Evolutionary conservation across 1,284 basidiomycete species (phyloP), one percentile per base, ranked within the genome.

Genomic region (Ustilago vetiveriae): DNA sequence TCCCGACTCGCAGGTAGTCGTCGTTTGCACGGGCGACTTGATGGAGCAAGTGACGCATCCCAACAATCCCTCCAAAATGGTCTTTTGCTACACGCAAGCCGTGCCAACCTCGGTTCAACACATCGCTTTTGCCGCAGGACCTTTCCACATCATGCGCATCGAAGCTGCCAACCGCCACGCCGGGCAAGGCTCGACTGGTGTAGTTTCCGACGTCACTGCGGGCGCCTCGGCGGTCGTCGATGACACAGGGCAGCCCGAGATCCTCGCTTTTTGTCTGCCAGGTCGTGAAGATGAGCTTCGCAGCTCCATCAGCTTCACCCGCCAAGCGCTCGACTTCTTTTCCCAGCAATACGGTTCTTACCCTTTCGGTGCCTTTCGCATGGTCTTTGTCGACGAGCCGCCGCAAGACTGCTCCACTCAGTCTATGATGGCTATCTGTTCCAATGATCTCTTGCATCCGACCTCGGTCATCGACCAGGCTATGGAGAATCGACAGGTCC

Each of bases 351-450:
- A 90, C 75, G 95, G 94, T 26, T 95, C 94, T 3, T 99, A 97
- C 82, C 96, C 96, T 1, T 98, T 94, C 82, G 76, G 72, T 32
- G 95, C 94, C 36, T 93, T 92, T 86, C 97, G 97, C 80, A 82
- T 96, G 59, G 91, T 95, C n/a, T 96, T 97, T 76, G 92, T 99
- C 55, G 92, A 97, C 57, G 90, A 94, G 68, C 85, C 94, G 64
- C 69, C 74, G 19, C 55, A 69, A 32, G 79, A 81, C 43, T 88
- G 91, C 49, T 90, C 92, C 67, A 92, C 93, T 68, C 88, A 90
- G 35, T 90, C 94, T 6, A 92, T 92, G 2, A 83, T 98, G 57
- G 89, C 92, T 5, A 84, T 98, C 44, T 85, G 91, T 51, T 90
- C 90, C 2, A 87, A 88, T 43, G 92, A 97, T 79, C 84, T 97